phyloP scores from a whole-genome alignment of 345 rosid genomes.

The Murraya paniculata region DNA sequence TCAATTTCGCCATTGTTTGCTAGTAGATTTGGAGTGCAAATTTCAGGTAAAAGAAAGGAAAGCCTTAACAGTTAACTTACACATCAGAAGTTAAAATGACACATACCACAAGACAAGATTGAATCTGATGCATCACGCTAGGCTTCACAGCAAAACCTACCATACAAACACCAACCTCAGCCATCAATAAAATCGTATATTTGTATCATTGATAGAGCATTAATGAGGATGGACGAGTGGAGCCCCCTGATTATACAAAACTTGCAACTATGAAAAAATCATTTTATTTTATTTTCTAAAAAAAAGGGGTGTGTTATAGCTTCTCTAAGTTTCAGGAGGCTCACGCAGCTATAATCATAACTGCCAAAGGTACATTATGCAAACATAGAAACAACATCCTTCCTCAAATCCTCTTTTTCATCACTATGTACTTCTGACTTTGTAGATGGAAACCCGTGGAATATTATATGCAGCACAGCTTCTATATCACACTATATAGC shows the following conservation, averaged over 20 bases:
- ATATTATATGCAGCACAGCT: not conserved
- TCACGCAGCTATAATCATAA: not conserved
- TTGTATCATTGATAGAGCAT: not conserved
- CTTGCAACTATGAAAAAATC: not conserved
- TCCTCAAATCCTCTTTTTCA: not conserved
- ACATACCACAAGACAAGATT: constrained; percentile 55
- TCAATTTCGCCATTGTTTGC: constrained; percentile 57
- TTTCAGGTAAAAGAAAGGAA: constrained; percentile 24
- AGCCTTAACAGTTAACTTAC: not conserved
- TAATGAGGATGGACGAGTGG: not conserved
- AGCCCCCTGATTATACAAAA: not conserved
- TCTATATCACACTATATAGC: not conserved
- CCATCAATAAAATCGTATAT: not conserved
- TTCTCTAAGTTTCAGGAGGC: not conserved
- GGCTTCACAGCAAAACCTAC: constrained; percentile 92
- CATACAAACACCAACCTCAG: constrained; percentile 12
- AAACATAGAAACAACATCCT: not conserved
- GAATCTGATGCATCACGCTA: constrained; percentile 66
- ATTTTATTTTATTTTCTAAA: too few relatives aligned
- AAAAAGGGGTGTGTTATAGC: not conserved
- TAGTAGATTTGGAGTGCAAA: constrained; percentile 29
- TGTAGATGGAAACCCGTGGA: not conserved
- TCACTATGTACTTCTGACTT: not conserved
- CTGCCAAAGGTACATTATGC: not conserved
- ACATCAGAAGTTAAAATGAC: not conserved